These are phyloP conservation scores for Lactifluus rugatus DNA, from an alignment of 768 basidiomycete genomes.

Conservation along the genomic window DNA sequence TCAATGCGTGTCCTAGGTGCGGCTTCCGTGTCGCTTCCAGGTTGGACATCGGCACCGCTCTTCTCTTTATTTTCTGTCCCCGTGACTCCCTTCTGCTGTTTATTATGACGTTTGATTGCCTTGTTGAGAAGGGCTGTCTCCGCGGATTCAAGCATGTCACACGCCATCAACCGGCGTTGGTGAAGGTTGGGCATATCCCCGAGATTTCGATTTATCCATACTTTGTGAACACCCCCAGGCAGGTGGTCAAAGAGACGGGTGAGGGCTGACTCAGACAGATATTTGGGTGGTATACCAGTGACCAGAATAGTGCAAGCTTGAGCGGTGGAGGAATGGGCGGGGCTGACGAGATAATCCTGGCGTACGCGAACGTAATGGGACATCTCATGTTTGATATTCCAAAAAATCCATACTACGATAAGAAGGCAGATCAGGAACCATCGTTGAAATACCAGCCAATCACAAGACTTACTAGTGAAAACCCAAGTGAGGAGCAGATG, in stretches of 20 bases:
- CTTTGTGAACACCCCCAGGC: slow-evolving; percentile 81
- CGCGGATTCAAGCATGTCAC: slow-evolving; percentile 74
- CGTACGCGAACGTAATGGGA: slow-evolving; percentile 65
- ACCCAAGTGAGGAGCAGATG: slow-evolving; percentile 70
- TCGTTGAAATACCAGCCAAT: not conserved
- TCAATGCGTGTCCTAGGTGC: slow-evolving; percentile 24
- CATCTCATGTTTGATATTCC: slow-evolving; percentile 77
- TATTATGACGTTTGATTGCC: slow-evolving; percentile 60
- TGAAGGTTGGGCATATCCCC: slow-evolving; percentile 80
- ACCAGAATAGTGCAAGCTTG: slow-evolving; percentile 88
- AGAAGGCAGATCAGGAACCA: not conserved
- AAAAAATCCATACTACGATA: slow-evolving; percentile 69
- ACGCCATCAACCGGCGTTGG: slow-evolving; percentile 63
- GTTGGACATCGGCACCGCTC: not conserved
- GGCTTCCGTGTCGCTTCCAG: slow-evolving; percentile 25
- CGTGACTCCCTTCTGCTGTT: slow-evolving; percentile 40
- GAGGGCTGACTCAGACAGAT: slow-evolving; percentile 62
- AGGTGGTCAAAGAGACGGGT: slow-evolving; percentile 63
- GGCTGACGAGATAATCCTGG: slow-evolving; percentile 72
- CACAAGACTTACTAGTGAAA: slow-evolving; percentile 54
- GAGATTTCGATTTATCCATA: slow-evolving; percentile 89
- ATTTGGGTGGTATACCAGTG: slow-evolving; percentile 76
- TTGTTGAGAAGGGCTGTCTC: slow-evolving; percentile 70
- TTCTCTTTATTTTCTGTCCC: slow-evolving; percentile 26
- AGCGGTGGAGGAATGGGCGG: slow-evolving; percentile 60